phyloP scores from a whole-genome alignment of 2,329 filamentous ascomycete species.

The Colletotrichum sp. region DNA sequence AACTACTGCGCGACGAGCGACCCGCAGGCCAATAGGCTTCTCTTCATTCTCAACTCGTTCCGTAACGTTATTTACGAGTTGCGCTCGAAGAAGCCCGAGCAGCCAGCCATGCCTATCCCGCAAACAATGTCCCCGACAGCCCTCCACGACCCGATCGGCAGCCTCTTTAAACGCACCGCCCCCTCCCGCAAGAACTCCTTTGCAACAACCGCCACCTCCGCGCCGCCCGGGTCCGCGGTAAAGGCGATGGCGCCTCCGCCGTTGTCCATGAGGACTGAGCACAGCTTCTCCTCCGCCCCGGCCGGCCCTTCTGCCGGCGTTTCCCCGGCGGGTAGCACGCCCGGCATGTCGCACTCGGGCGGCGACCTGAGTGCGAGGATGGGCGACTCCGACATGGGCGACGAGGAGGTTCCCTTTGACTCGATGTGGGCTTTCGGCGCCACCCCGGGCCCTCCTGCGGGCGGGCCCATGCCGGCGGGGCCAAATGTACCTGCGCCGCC shows the following conservation, averaged over 20 bases:
- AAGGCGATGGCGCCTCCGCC: constrained; percentile 15
- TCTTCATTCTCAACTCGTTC: constrained; percentile 56
- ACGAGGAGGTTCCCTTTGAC: constrained; percentile 42
- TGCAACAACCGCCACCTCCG: background rate
- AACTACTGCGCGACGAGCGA: constrained; percentile 52
- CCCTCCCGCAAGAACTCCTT: constrained; percentile 19
- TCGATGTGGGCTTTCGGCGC: constrained; percentile 34
- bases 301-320: constrained; percentile 5
- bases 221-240: background rate
- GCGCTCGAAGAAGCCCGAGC: constrained; percentile 5
- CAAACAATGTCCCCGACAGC: constrained; percentile 19
- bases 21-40: constrained; percentile 52
- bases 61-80: constrained; percentile 39
- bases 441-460: background rate
- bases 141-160: constrained; percentile 28
- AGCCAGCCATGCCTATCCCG: constrained; percentile 26
- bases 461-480: background rate
- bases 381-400: constrained; percentile 26
- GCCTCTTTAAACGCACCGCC: constrained; percentile 27
- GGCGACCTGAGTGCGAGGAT: constrained; percentile 12
- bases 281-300: background rate
- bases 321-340: constrained; percentile 19
- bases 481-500: background rate
- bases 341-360: constrained; percentile 13
- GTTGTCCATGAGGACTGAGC: constrained; percentile 13